Evolutionary conservation across 768 basidiomycete genomes (phyloP), one percentile per base, ranked within the genome.

Genomic region (Lactarius vividus): DNA sequence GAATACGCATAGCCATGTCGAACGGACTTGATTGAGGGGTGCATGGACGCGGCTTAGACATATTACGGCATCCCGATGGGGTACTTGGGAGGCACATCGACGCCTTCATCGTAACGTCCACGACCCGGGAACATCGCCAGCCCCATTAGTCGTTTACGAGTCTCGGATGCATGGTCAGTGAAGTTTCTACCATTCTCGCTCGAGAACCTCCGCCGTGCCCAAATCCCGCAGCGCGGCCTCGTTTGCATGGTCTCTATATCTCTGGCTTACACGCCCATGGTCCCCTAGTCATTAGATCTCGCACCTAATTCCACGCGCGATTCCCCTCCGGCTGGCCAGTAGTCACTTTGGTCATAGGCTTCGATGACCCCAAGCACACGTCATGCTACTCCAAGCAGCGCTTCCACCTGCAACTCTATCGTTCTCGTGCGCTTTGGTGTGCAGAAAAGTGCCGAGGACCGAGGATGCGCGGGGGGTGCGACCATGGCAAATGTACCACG

Each of bases 61-160:
- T 13, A 33, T 64, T 64, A 64, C 63, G 63, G 58, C 63, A 64
- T 55, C 10, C 31, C 46, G 26, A 35, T 13, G 15, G 16, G 11
- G 26, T n/a, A 52, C 15, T 56, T 7, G 13, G 28, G 62, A 63
- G 62, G 62, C 62, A 63, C 62, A 63, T 63, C 62, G 62, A 39
- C 42, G 31, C 35, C 13, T 37, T 31, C 55, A 44, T 37, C n/a
- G 46, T 42, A 29, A 5, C 44, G 18, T 46, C 57, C 42, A 37
- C 55, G 37, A 28, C 33, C 55, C 56, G 35, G 56, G 23, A 9
- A 52, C 9, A 16, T 46, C 16, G 2, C 44, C 35, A 63, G 26
- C 23, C 7, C 59, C 29, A 26, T 49, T 35, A 33, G 46, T 35
- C n/a, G 33, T 39, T 46, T 20, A 26, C 35, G 7, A 33, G 46